phyloP scores from a whole-genome alignment of 148 eudicot genomes.

The Silene uniflora region DNA sequence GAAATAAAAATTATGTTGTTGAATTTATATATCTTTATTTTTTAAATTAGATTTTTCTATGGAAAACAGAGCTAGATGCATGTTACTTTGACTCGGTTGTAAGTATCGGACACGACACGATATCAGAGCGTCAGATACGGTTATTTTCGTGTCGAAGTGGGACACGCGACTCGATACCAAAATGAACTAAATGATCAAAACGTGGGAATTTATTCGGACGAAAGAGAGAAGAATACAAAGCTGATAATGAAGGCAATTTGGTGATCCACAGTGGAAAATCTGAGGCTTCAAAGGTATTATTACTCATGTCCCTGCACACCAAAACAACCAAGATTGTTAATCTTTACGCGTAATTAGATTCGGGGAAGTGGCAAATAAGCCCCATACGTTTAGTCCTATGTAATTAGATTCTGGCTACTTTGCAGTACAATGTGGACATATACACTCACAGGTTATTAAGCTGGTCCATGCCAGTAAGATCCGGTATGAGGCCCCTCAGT shows the following conservation, averaged over 20 bases:
- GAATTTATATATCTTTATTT: too few relatives aligned
- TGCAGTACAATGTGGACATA: neutral
- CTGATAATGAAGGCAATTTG: slow-evolving; percentile 44
- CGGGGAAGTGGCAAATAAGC: too few relatives aligned
- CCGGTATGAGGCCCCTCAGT: slow-evolving; percentile 52
- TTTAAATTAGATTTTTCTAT: too few relatives aligned
- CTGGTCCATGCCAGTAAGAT: slow-evolving; percentile 52
- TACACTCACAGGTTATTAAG: slow-evolving; percentile 51
- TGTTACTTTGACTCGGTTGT: too few relatives aligned
- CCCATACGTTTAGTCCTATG: too few relatives aligned
- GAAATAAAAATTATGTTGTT: too few relatives aligned
- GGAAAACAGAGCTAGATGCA: too few relatives aligned
- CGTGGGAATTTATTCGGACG: neutral
- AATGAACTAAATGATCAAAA: neutral
- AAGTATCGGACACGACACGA: too few relatives aligned
- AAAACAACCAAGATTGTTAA: neutral
- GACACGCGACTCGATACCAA: too few relatives aligned
- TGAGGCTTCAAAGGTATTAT: slow-evolving; percentile 50
- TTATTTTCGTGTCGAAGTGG: too few relatives aligned
- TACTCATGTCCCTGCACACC: slow-evolving; percentile 68
- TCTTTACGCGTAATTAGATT: neutral
- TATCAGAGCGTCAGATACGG: too few relatives aligned
- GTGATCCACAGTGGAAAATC: slow-evolving; percentile 57
- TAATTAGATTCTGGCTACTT: neutral
- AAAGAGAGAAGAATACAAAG: slow-evolving; percentile 39